Evolutionary conservation across 345 rosid species (phyloP), one percentile per base, ranked within the genome.

Genomic region (Microcos paniculata): DNA sequence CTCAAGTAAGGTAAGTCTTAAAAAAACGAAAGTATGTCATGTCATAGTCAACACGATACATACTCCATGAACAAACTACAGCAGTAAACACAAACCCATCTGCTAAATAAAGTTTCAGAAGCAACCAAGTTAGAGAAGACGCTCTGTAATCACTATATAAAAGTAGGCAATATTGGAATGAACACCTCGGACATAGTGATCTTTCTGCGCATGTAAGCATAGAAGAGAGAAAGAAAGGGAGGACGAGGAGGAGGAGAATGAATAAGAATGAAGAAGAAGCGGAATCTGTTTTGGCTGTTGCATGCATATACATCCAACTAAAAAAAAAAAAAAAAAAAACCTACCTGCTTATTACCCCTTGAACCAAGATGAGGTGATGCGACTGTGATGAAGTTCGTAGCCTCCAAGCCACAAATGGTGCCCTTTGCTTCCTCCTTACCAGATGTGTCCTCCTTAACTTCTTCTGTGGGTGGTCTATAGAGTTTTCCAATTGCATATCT

Each of bases 301-400:
- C 43, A 10, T 13, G 30, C 51, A 62, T 0, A 43, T 19, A 63
- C 23, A 19, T 31, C 28, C 61, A 21, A n/a, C n/a, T n/a, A n/a
- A n/a, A n/a, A n/a, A n/a, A n/a, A n/a, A n/a, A 43, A 26, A 58
- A 72, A 13, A 40, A 14, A 72, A 65, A 43, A 43, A 24, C 11
- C 10, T 82, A 96, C 99, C 97, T 96, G 97, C 76, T 83, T 94
- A 77, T 96, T 92, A 51, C 98, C 97, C 88, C 94, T 89, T 3
- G 98, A 96, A 70, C 98, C 99, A 82, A 94, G 97, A 86, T 96
- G 99, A 55, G 98, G 99, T 8, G 99, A 88, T 70, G 97, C 99
- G 73, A 91, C 97, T 57, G 97, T 89, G 76, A 96, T 83, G 80
- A 96, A 96, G 80, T 96, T 94, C 80, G 92, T 49, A 71, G 98